Conservation (phyloP, 345 rosid genomes). For the Linum usitatissimum region DNA sequence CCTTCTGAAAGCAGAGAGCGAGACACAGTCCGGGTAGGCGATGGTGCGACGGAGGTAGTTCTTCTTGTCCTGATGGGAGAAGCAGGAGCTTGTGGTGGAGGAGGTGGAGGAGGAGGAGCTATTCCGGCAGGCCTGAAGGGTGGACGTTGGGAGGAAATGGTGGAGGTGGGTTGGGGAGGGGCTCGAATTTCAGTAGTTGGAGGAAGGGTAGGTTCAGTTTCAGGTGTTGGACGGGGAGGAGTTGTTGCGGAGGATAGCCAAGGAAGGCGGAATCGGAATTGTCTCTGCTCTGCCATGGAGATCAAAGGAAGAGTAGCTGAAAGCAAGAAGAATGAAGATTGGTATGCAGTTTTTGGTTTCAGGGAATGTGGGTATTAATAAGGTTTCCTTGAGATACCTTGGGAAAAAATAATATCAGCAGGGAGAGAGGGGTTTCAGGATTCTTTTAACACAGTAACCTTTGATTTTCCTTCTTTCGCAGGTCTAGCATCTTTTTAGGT, state of each 20-base stretch:
- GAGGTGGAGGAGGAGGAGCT: slow-evolving; percentile 18
- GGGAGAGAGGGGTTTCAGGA: background rate
- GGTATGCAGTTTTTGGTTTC: background rate
- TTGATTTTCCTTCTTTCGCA: slow-evolving; percentile 20
- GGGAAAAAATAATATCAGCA: slow-evolving; percentile 15
- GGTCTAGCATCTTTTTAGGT: slow-evolving; percentile 32
- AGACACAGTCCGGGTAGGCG: slow-evolving; percentile 7
- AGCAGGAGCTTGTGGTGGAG: slow-evolving; percentile 9
- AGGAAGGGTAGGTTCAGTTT: slow-evolving; percentile 19
- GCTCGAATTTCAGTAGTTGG: slow-evolving; percentile 15
- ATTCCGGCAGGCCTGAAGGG: slow-evolving; percentile 40
- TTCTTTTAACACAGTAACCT: slow-evolving; percentile 10
- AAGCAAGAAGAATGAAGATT: background rate
- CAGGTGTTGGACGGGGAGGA: slow-evolving; percentile 6
- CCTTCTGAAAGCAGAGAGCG: background rate
- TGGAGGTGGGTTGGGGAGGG: slow-evolving; percentile 23
- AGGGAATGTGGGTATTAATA: slow-evolving; percentile 14
- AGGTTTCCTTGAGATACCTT: slow-evolving; percentile 23
- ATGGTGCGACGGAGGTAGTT: slow-evolving; percentile 15
- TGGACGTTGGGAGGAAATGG: slow-evolving; percentile 22
- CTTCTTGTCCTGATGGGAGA: slow-evolving; percentile 11
- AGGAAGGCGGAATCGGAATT: slow-evolving; percentile 47
- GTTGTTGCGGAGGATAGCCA: slow-evolving; percentile 31
- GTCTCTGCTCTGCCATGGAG: slow-evolving; percentile 39
- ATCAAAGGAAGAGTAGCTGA: background rate